Base-by-base conservation (phyloP, 495 filamentous ascomycete species). In the Cairneyella variabilis region DNA sequence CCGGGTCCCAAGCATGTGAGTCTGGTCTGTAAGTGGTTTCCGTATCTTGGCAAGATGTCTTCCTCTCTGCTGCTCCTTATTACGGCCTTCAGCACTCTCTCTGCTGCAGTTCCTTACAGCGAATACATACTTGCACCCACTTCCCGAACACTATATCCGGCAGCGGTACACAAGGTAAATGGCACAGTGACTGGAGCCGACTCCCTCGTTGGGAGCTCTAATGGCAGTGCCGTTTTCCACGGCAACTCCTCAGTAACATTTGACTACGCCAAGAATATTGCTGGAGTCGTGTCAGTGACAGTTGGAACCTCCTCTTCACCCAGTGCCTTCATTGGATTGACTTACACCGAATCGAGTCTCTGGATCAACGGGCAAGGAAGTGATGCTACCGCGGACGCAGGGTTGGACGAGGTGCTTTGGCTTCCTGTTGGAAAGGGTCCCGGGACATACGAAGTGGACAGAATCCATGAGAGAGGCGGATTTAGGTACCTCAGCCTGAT, bases 341-440 rank as follows among this genome's bases (percentile, higher is more conserved):
- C 82, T 5, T 84, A 83, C 57, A 75, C 76, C 3, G 82, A 84
- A 64, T 77, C 76, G 0, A 80, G 75, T 50, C 72, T 83, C 48
- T 84, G 73, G 72, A 71, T 76, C 37, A 78, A 79, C 56, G 80
- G 80, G 26, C 66, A 77, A 53, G 68, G 64, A 63, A 82, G 76
- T 1, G 80, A 85, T 57, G 72, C 72, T 0, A 79, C 76, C 14
- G 77, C 82, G 54, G 77, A 74, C 16, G 74, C 75, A 0, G 48
- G 82, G 1, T 78, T 76, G 44, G 68, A 72, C 1, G 75, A 73
- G 49, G 71, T 83, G 53, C 76, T 81, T 62, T 61, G 60, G n/a
- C 79, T 82, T 73, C 77, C 76, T 0, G 71, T 75, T 51, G 66
- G 69, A 48, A 63, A 72, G 8, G 43, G 42, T 2, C 50, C 50